Evolutionary conservation across 805 yeast genomes (phyloP), one percentile per base, ranked within the genome.

Genomic region (Martiniozyma abietophila): DNA sequence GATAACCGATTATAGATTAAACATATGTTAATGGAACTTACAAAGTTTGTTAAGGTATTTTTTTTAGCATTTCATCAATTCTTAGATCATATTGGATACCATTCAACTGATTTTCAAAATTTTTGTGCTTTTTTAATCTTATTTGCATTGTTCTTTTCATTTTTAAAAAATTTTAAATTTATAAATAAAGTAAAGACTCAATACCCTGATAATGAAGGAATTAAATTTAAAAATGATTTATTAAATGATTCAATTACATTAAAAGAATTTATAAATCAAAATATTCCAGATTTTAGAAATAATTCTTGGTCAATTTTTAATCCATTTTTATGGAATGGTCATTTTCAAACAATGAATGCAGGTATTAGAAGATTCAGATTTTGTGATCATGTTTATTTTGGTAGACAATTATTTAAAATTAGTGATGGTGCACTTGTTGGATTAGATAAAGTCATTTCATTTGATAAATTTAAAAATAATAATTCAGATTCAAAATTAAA

Each of bases 321-420:
- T 41, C 92, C 92, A 6, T 56, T 69, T 3, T 53, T 80, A 19
- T 73, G 74, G 53, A 75, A 75, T 40, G 95, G 95, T 17, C 69
- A 79, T 36, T 56, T 83, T 18, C 96, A 88, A 56, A 85, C 95
- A 2, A 50, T 80, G 51, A 76, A 73, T 49, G 73, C 88, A 29
- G 70, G 78, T 2, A 56, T 65, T 16, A 71, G 74, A 25, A 66
- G 67, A 36, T 68, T 69, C 38, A 61, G 71, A n/a, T 59, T 61
- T 27, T 54, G 56, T 19, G 79, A 77, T 46, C 47, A 59, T 27
- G 70, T 82, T 2, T 74, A 74, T 53, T 88, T 85, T 44, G 94
- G 94, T 2, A 67, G 96, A 47, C 73, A 80, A 46, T 49, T 80
- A 8, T 60, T 74, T 29, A 54, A 54, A 23, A 70, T 70, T 37